Evolutionary conservation across 2,329 filamentous ascomycete species (phyloP).

Genomic region (Penicillium fuscoglaucum): DNA sequence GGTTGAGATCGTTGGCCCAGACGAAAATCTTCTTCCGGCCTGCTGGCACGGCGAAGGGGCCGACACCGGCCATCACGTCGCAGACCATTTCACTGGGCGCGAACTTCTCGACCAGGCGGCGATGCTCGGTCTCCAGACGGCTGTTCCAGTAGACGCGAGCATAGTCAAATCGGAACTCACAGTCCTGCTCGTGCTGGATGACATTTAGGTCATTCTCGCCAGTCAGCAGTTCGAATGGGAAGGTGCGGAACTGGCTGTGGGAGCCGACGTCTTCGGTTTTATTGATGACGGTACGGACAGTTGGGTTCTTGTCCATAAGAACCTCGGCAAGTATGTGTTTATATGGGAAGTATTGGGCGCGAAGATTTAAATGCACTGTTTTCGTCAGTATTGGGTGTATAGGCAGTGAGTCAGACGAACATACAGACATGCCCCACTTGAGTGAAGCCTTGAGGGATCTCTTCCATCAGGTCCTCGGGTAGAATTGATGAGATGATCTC

Average conservation of each 20-base stretch:
- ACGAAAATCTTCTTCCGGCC: conserved; percentile 89
- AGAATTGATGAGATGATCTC: conserved; percentile 82
- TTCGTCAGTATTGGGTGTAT: conserved; percentile 16
- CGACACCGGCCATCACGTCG: conserved; percentile 97
- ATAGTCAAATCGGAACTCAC: conserved; percentile 90
- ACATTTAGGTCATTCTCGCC: conserved; percentile 83
- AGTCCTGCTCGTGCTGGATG: conserved; percentile 75
- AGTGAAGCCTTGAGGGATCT: conserved; percentile 83
- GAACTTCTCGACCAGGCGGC: conserved; percentile 74
- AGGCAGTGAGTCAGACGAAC: conserved; percentile 29
- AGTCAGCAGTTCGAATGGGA: conserved; percentile 84
- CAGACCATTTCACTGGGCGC: conserved; percentile 82
- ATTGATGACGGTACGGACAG: conserved; percentile 87
- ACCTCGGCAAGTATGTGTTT: conserved; percentile 83
- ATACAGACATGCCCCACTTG: conserved; percentile 81
- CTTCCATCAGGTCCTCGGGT: conserved; percentile 74
- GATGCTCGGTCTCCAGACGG: conserved; percentile 85
- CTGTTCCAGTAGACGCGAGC: conserved; percentile 98
- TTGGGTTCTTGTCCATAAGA: conserved; percentile 83
- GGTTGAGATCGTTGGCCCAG: conserved; percentile 96
- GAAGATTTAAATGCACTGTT: conserved; percentile 83
- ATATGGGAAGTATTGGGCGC: conserved; percentile 78
- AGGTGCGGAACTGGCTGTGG: conserved; percentile 85
- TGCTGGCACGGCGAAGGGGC: conserved; percentile 89
- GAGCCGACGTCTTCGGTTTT: conserved; percentile 87